Base-by-base conservation (phyloP, 225 moss, liverwort and hornwort genomes). In the Polytrichum commune region DNA sequence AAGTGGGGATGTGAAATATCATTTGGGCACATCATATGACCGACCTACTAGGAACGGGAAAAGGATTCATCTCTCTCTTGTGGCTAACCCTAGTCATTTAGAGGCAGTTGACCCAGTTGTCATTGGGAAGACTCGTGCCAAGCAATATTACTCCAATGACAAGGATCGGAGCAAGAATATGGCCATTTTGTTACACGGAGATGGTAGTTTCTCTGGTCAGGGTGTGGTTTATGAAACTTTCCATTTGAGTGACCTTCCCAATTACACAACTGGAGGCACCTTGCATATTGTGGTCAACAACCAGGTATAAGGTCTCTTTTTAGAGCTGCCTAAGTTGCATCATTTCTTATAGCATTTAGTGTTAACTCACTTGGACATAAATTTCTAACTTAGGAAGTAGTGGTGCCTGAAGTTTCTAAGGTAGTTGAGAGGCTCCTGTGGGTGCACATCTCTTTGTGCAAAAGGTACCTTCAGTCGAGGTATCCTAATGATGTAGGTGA, bases 231-330 rank as follows among this genome's bases (percentile, higher is more conserved):
- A 92, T 69, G 97, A 97, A 80, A 94, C 97, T 46, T 76, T 94
- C 27, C 97, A 97, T 78, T 67, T 97, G 73, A 97, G 88, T 76
- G 97, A 94, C 69, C 90, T 97, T 66, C 90, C 88, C 55, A 94
- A 94, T 65, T 97, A 97, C 65, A 90, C 97, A 55, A 87, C 90
- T 26, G 97, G 97, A 72, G 97, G 97, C 76, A 97, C 97, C 25
- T 74, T 97, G 61, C 97, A 97, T 70, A 92, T 97, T 77, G 97
- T 97, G 58, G 97, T 97, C 69, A 97, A 97, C 84, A 97, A 97
- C 72, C 97, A 97, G 89, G 96, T 96, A 64, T 18, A 27, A 28
- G 19, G 24, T 46, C 46, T 46, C 46, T 10, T 46, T 46, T 46
- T 3, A 46, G 13, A 46, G 46, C 13, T 46, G 16, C 46, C 16